Base-by-base conservation (phyloP, 2,329 filamentous ascomycete genomes). In the Exophiala aquamarina region DNA sequence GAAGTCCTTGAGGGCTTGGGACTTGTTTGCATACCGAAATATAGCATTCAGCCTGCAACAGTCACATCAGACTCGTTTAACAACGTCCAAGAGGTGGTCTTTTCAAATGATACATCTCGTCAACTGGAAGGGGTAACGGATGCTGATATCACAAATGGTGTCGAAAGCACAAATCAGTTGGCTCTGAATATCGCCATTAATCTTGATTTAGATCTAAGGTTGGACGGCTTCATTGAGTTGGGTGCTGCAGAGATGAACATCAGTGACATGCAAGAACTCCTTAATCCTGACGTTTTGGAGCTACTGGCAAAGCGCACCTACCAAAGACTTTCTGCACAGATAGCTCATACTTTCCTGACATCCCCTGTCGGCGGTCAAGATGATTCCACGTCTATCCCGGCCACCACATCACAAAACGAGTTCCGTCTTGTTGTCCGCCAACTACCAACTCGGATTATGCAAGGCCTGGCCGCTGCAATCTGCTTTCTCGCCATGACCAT, bases 401-500 rank as follows among this genome's bases (percentile, higher is more conserved):
- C 17, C 35, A 37, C 11, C 11, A 37, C 13, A 37, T 37, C 35
- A 13, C 35, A 19, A 37, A 37, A 26, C 20, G 21, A 41, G 14
- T 26, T 15, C 8, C 17, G 37, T 8, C 37, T 41, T 8, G 37
- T 41, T 4, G 37, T 28, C 17, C 21, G 28, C 13, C 8, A 20
- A n/a, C 17, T 41, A 23, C 37, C 37, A 13, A 41, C 37, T 4
- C 17, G 37, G n/a, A 18, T 41, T 7, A 41, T 41, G 37, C 37
- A 41, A 41, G 37, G 19, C n/a, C n/a, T 41, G 15, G 28, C 8
- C 7, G 37, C 37, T n/a, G 19, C 17, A 26, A 41, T 28, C 11
- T 18, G 21, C n/a, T n/a, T 41, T 6, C 20, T 41, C 4, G 28
- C 37, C 15, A 6, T 41, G 13, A n/a, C 14, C 18, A 26, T 29